phyloP scores from a whole-genome alignment of 2,329 filamentous ascomycete genomes.

The Cytospora schulzeri region DNA sequence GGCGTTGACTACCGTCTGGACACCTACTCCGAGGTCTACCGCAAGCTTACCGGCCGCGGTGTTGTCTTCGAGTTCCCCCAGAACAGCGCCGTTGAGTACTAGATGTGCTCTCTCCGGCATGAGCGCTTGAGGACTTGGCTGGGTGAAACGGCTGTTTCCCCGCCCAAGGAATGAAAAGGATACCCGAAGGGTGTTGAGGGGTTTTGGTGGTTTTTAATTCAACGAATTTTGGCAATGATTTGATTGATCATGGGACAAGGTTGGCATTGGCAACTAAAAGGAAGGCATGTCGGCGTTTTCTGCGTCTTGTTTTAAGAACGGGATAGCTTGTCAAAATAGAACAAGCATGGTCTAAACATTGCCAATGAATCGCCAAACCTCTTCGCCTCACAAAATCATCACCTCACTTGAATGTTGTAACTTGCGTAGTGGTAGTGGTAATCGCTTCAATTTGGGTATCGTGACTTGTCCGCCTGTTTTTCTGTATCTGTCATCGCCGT shows the following conservation, averaged over 20 bases:
- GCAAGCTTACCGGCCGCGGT: constrained; percentile 91
- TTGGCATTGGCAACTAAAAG: constrained; percentile 24
- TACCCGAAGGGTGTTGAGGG: constrained; percentile 17
- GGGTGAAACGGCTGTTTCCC: background rate
- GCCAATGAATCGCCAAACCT: constrained; percentile 26
- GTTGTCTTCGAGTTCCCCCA: constrained; percentile 99
- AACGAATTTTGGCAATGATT: constrained; percentile 14
- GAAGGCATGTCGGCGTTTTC: constrained; percentile 24
- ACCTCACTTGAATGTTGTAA: background rate
- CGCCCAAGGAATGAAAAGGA: constrained; percentile 12
- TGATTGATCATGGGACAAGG: constrained; percentile 26
- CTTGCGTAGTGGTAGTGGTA: background rate
- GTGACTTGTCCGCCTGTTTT: constrained; percentile 30
- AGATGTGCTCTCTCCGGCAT: constrained; percentile 45
- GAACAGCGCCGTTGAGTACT: constrained; percentile 76
- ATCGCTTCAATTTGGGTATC: constrained; percentile 43
- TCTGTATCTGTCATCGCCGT: constrained; percentile 26
- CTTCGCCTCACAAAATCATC: background rate
- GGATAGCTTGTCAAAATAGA: constrained; percentile 28
- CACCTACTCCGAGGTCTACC: constrained; percentile 99
- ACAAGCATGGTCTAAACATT: constrained; percentile 27
- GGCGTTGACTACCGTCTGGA: constrained; percentile 99
- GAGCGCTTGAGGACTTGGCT: constrained; percentile 7
- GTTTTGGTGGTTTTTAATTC: constrained; percentile 12
- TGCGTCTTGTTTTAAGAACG: constrained; percentile 20